phyloP scores from a whole-genome alignment of 345 rosid species.

The Murraya paniculata region DNA sequence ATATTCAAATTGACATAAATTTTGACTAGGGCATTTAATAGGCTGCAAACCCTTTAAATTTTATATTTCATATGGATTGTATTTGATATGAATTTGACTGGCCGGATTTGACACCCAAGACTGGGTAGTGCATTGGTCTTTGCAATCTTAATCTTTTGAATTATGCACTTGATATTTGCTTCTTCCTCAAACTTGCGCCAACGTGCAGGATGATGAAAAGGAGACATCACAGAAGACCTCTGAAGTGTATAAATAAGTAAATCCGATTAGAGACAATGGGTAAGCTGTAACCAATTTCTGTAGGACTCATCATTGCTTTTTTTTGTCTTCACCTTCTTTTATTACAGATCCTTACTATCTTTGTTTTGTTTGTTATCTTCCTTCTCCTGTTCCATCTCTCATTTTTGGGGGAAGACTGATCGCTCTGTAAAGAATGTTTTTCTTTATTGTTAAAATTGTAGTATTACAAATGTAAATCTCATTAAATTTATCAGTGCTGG shows the following conservation, averaged over 20 bases:
- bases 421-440: not conserved
- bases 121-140: not conserved
- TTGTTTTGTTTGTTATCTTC: not conserved
- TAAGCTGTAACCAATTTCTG: not conserved
- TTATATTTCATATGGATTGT: not conserved
- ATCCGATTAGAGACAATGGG: not conserved
- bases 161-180: not conserved
- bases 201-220: slow-evolving; percentile 46
- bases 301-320: not conserved
- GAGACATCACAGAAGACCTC: slow-evolving; percentile 22
- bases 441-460: too few relatives aligned
- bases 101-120: not conserved
- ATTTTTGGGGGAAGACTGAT: not conserved
- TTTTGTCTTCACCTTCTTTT: slow-evolving; percentile 1
- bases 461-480: not conserved
- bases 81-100: not conserved
- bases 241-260: not conserved
- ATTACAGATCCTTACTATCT: not conserved
- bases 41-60: not conserved
- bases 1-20: not conserved
- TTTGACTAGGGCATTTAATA: not conserved
- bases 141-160: not conserved
- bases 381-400: not conserved
- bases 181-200: not conserved
- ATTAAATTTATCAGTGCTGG: not conserved